Evolutionary conservation across 495 filamentous ascomycete genomes (phyloP).

Genomic region (Hypoxylon fuscum): DNA sequence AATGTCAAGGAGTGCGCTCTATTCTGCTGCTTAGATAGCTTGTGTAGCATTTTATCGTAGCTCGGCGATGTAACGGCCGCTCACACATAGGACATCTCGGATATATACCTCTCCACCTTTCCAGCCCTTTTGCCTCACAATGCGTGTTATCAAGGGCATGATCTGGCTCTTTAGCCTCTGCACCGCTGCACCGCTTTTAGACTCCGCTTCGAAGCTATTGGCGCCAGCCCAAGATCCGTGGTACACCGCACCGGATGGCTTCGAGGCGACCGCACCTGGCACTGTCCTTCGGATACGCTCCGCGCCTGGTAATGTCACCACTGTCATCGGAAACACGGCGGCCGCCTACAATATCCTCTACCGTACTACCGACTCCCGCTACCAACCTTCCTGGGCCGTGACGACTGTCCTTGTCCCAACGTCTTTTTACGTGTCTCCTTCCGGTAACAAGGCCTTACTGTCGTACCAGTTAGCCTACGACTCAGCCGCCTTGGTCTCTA

Average conservation of each 20-base stretch:
- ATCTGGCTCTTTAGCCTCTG: too few relatives aligned
- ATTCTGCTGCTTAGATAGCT: too few relatives aligned
- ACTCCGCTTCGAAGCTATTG: too few relatives aligned
- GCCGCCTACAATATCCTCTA: conserved; percentile 61
- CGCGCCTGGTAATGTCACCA: conserved; percentile 53
- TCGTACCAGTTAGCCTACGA: conserved; percentile 60
- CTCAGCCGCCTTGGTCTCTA: conserved; percentile 45
- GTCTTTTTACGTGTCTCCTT: conserved; percentile 14
- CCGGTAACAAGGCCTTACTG: conserved; percentile 43
- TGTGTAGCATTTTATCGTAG: too few relatives aligned
- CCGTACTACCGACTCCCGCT: conserved; percentile 56
- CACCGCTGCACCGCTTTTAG: too few relatives aligned
- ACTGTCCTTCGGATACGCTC: conserved; percentile 55
- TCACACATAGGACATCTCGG: too few relatives aligned
- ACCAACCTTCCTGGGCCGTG: conserved; percentile 57
- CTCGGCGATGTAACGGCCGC: too few relatives aligned
- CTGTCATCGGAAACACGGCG: conserved; percentile 37
- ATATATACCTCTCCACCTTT: too few relatives aligned
- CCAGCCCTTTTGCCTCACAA: too few relatives aligned
- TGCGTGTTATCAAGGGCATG: too few relatives aligned
- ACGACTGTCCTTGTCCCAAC: conserved; percentile 60
- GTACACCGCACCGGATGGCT: conserved; percentile 55
- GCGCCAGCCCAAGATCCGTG: conserved; percentile 62
- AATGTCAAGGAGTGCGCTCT: too few relatives aligned
- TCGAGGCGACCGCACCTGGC: conserved; percentile 50